phyloP scores from a whole-genome alignment of 1,284 basidiomycete genomes.

The Cerioporus squamosus region DNA sequence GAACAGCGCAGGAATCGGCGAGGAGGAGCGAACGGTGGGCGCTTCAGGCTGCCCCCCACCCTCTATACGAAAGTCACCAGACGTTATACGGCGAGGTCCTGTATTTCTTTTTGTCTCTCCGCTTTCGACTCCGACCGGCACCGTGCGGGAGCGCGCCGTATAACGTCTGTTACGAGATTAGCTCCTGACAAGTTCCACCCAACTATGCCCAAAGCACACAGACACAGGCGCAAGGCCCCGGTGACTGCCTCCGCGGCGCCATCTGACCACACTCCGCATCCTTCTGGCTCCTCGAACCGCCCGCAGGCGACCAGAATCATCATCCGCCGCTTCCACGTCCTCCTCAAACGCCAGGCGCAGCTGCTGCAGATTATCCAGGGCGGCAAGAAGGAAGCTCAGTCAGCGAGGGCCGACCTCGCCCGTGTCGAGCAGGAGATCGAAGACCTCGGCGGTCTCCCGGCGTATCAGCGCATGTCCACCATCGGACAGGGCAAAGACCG shows the following conservation, averaged over 20 bases:
- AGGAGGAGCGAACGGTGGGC: too few relatives aligned
- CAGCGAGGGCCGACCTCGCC: constrained; percentile 40
- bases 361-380: constrained; percentile 39
- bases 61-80: too few relatives aligned
- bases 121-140: too few relatives aligned
- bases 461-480: constrained; percentile 81
- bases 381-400: constrained; percentile 16
- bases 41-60: too few relatives aligned
- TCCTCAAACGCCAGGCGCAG: constrained; percentile 63
- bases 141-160: too few relatives aligned
- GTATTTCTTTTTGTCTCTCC: too few relatives aligned
- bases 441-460: constrained; percentile 72
- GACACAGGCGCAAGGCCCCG: constrained; percentile 33
- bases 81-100: too few relatives aligned
- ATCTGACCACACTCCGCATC: constrained; percentile 10
- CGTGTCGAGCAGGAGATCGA: constrained; percentile 66
- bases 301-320: constrained; percentile 61
- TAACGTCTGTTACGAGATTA: too few relatives aligned
- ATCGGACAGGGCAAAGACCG: constrained; percentile 80
- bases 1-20: too few relatives aligned
- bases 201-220: constrained; percentile 32
- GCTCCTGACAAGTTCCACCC: not conserved
- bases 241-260: constrained; percentile 25
- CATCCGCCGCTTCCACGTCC: constrained; percentile 72
- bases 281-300: constrained; percentile 41